These are phyloP conservation scores for Medicago arabica DNA, from an alignment of 306 rosid genomes.

Conservation along the genomic window DNA sequence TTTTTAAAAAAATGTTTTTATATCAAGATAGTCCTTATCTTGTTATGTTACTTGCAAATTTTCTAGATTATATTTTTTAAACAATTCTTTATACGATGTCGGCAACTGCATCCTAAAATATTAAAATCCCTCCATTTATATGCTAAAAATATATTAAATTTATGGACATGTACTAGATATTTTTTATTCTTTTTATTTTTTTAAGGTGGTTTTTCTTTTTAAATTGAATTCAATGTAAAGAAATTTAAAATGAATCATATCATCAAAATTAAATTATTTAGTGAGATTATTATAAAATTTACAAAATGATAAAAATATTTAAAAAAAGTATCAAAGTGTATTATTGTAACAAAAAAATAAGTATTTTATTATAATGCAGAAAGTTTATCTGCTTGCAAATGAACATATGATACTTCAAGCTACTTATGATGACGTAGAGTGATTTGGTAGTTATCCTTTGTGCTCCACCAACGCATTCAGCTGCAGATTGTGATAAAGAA, in stretches of 20 bases:
- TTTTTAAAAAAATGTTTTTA: too few relatives aligned
- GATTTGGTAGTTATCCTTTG: conserved; percentile 43
- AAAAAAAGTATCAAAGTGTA: neutral
- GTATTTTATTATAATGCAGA: neutral
- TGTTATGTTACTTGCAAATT: neutral
- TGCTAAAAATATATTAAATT: too few relatives aligned
- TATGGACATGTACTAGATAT: too few relatives aligned
- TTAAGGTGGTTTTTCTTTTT: too few relatives aligned
- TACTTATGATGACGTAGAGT: conserved; percentile 24
- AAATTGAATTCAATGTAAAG: neutral
- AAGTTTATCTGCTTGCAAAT: conserved; percentile 1
- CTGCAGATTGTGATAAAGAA: conserved; percentile 7
- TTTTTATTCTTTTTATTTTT: too few relatives aligned
- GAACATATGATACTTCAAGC: neutral
- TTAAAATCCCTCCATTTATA: too few relatives aligned
- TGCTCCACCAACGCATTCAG: conserved; percentile 10
- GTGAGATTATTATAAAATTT: neutral
- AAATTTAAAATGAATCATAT: too few relatives aligned
- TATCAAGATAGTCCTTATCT: neutral
- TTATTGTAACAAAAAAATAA: neutral
- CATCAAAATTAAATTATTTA: neutral
- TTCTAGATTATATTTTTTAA: too few relatives aligned
- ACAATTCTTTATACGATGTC: neutral
- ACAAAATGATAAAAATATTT: neutral
- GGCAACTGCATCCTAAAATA: neutral